A percentile compares a stretch with the other conserved stretches of the same genome.
Evolutionary conservation across 2,329 filamentous ascomycete genomes (phyloP).

Genomic region (Apiospora sp.): DNA sequence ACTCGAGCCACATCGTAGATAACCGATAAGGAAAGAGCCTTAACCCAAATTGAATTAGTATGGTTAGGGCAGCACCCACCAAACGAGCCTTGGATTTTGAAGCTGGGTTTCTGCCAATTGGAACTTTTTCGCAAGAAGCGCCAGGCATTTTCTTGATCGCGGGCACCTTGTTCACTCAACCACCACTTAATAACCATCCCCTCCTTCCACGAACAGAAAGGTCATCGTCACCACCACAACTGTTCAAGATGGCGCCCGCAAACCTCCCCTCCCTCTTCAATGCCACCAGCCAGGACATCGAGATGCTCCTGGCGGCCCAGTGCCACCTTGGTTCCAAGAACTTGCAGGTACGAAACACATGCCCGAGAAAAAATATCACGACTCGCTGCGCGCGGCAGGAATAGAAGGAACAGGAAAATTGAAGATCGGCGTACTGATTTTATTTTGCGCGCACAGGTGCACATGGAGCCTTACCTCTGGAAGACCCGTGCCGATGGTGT

Average conservation of each 20-base stretch:
- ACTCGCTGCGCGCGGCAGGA: conserved; percentile 5
- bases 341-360: conserved; percentile 70
- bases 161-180: conserved; percentile 18
- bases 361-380: neutral
- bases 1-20: neutral
- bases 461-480: conserved; percentile 99
- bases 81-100: conserved; percentile 20
- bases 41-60: neutral
- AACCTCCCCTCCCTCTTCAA: conserved; percentile 97
- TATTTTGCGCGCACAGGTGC: conserved; percentile 52
- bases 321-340: conserved; percentile 98
- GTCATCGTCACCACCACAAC: conserved; percentile 37
- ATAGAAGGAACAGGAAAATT: neutral
- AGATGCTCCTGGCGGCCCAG: conserved; percentile 98
- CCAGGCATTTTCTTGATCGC: conserved; percentile 19
- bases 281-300: conserved; percentile 97
- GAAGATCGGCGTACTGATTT: neutral
- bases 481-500: conserved; percentile 98
- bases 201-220: conserved; percentile 42
- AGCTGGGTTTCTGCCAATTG: conserved; percentile 14
- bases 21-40: neutral
- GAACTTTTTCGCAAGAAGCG: conserved; percentile 20
- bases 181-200: conserved; percentile 30
- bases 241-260: conserved; percentile 88
- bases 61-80: conserved; percentile 18